Percentiles rank a stretch among this genome's conserved stretches.
These are phyloP conservation scores for Diplocarpon rosae DNA, from an alignment of 2,329 filamentous ascomycete species.

Conservation along the genomic window DNA sequence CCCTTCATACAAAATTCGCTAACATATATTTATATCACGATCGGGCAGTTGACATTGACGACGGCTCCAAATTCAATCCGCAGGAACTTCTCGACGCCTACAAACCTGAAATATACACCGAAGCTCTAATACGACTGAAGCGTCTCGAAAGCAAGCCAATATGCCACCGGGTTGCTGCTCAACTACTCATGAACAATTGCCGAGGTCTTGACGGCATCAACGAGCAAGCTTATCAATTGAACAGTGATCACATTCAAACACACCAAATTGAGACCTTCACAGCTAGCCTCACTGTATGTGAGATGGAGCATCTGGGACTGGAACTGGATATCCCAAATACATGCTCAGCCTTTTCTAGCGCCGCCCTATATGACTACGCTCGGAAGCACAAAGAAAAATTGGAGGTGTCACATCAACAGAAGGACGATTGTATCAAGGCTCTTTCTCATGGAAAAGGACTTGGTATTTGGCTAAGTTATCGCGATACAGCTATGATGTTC, in stretches of 20 bases:
- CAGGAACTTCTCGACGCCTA: conserved; percentile 15
- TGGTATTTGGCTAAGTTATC: conserved; percentile 53
- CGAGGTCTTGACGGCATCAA: conserved; percentile 22
- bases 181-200: conserved; percentile 27
- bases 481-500: conserved; percentile 48
- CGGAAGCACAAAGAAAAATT: conserved; percentile 29
- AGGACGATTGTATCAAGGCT: conserved; percentile 41
- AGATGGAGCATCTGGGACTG: conserved; percentile 40
- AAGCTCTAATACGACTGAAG: conserved; percentile 25
- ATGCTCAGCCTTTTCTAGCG: conserved; percentile 36
- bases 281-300: conserved; percentile 51
- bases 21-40: background rate
- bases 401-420: conserved; percentile 24
- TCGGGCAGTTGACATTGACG: background rate
- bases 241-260: conserved; percentile 29
- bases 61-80: conserved; percentile 8
- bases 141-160: conserved; percentile 25
- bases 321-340: conserved; percentile 35
- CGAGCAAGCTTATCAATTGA: conserved; percentile 22
- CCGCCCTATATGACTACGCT: conserved; percentile 28
- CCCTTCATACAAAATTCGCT: no score
- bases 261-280: conserved; percentile 45
- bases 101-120: conserved; percentile 24
- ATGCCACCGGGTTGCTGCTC: conserved; percentile 26
- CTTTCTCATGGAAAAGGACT: conserved; percentile 47